A percentile compares a stretch with the other conserved stretches of the same genome.
Conservation (phyloP, 2,329 filamentous ascomycete genomes). For the Verticillium albo-atrum region DNA sequence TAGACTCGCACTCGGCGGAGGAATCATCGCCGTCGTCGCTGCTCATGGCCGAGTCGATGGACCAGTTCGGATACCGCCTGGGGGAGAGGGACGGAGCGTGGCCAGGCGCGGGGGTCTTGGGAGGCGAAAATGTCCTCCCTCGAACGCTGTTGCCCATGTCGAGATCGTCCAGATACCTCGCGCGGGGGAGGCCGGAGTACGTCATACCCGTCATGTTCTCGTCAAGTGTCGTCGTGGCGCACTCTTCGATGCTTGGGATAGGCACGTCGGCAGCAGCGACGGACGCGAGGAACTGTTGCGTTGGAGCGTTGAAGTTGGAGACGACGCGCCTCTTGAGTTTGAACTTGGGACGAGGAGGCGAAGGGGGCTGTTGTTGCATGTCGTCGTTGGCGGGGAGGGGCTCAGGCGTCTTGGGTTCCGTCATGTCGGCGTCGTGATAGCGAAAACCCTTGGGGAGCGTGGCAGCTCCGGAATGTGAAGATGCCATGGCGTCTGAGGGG, state of each 20-base stretch:
- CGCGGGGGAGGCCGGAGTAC: conserved; percentile 16
- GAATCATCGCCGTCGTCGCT: conserved; percentile 43
- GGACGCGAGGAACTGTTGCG: conserved; percentile 62
- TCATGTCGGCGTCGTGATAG: conserved; percentile 25
- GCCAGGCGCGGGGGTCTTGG: conserved; percentile 54
- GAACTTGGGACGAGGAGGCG: conserved; percentile 49
- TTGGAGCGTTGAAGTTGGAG: conserved; percentile 51
- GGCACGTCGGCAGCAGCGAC: conserved; percentile 62
- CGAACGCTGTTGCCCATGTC: conserved; percentile 28
- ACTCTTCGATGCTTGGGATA: conserved; percentile 59
- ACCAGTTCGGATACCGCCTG: conserved; percentile 53
- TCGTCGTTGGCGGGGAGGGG: conserved; percentile 26
- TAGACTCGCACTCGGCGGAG: conserved; percentile 54
- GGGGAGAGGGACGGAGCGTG: conserved; percentile 37
- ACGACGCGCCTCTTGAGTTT: conserved; percentile 51
- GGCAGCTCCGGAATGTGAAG: conserved; percentile 39
- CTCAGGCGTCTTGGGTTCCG: conserved; percentile 48
- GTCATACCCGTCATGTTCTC: conserved; percentile 37
- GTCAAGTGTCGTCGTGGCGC: conserved; percentile 35
- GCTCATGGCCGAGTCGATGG: conserved; percentile 51
- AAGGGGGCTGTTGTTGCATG: conserved; percentile 30
- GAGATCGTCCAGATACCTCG: conserved; percentile 27
- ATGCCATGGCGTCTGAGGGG: conserved; percentile 32
- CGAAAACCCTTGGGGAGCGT: conserved; percentile 39
- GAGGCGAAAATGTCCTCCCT: conserved; percentile 44